Base-by-base conservation (phyloP, 1,284 basidiomycete species). In the Amylostereum areolatum region DNA sequence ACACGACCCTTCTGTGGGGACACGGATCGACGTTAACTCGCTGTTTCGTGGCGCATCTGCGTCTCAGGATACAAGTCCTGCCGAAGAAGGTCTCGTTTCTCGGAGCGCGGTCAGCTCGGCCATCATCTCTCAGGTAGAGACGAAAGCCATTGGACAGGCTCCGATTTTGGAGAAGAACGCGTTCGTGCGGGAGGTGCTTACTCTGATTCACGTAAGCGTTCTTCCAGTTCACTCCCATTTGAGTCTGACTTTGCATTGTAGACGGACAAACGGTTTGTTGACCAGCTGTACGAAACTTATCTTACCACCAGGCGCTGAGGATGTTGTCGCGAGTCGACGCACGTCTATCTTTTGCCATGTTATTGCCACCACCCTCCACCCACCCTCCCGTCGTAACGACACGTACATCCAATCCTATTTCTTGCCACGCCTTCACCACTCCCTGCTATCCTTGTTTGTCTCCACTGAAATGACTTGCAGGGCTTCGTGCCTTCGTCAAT, bases 131-230 rank as follows among this genome's bases (percentile, higher is more conserved):
- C 18, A 18, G 18, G 18, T 18, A 18, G 53, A 56, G 4, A 45
- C 52, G 24, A 51, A 50, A 28, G 49, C 52, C 10, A 47, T 43
- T 3, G 32, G 52, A n/a, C 43, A 35, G 12, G 42, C 29, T 11
- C 54, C 44, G 60, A 59, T 10, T 42, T 54, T 80, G 53, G 72
- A 73, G 48, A 74, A 73, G 60, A 83, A 79, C 46, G 80, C 80
- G 42, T 90, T 90, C 62, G 73, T 88, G 32, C 69, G 72, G 47
- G 80, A 87, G 61, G 66, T 90, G 47, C 64, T 87, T 58, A 78
- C 75, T 28, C 68, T 89, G 57, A 77, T 89, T 50, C 81, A 87
- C 63, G 85, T 89, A 50, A 61, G 83, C 74, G 2, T 3, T 36
- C 25, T 36, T 18, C 31, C 18, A 18, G 18, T 42, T 50, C 32